Evolutionary conservation across 2,329 filamentous ascomycete species (phyloP).

Genomic region (Calonectria ilicicola): DNA sequence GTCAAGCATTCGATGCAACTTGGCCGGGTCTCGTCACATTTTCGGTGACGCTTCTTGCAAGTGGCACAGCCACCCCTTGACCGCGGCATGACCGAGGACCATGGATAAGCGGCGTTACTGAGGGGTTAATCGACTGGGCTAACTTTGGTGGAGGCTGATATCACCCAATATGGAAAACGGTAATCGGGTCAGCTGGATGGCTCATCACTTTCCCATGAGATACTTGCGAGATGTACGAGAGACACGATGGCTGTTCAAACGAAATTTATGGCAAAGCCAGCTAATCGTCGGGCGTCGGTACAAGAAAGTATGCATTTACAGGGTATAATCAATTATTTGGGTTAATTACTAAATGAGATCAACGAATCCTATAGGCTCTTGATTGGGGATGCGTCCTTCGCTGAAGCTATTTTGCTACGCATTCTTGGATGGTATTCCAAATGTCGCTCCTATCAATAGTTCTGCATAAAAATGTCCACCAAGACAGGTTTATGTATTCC

Average conservation of each 20-base stretch:
- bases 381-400: no score
- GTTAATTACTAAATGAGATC: no score
- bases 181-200: background rate
- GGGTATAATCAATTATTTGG: background rate
- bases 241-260: background rate
- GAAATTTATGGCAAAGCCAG: background rate
- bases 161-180: background rate
- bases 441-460: no score
- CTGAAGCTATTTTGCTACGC: no score
- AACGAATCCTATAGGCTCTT: no score
- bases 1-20: slow-evolving; percentile 24
- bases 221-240: no score
- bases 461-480: no score
- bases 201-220: background rate
- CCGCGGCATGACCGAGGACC: slow-evolving; percentile 22
- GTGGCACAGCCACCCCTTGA: slow-evolving; percentile 34
- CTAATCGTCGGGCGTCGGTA: background rate
- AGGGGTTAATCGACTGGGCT: background rate
- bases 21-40: slow-evolving; percentile 36
- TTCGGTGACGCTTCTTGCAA: slow-evolving; percentile 36
- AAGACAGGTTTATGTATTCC: background rate
- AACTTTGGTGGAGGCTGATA: background rate
- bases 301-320: background rate
- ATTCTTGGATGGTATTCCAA: no score
- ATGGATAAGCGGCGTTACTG: background rate